Evolutionary conservation across 2,329 filamentous ascomycete species (phyloP).

Genomic region (Westerdykella ornata): DNA sequence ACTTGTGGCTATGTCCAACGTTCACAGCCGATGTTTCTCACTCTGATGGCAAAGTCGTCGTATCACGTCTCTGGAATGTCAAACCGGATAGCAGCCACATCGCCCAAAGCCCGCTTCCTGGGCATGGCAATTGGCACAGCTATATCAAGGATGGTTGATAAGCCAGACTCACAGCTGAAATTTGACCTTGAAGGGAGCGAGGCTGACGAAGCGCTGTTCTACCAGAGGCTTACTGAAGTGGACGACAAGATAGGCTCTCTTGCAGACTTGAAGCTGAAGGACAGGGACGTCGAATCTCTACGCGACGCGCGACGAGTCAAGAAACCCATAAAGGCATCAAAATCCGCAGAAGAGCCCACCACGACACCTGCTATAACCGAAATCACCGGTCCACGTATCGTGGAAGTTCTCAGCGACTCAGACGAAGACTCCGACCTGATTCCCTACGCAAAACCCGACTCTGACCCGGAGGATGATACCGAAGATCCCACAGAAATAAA

Average conservation of each 20-base stretch:
- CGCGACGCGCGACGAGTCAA: not conserved
- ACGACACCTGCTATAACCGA: slow-evolving; percentile 12
- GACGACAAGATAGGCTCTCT: slow-evolving; percentile 56
- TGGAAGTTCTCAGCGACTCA: slow-evolving; percentile 48
- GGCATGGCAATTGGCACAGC: slow-evolving; percentile 83
- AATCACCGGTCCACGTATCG: slow-evolving; percentile 40
- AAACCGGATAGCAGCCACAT: slow-evolving; percentile 73
- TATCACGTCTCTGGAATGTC: slow-evolving; percentile 73
- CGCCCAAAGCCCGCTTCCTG: slow-evolving; percentile 67
- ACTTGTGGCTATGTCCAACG: slow-evolving; percentile 69
- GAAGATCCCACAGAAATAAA: slow-evolving; percentile 85
- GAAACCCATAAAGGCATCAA: slow-evolving; percentile 13
- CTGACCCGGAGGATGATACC: slow-evolving; percentile 84
- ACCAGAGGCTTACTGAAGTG: slow-evolving; percentile 58
- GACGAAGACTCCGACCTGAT: slow-evolving; percentile 58
- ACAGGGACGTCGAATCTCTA: not conserved
- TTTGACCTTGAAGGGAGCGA: slow-evolving; percentile 79
- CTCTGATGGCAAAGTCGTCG: slow-evolving; percentile 63
- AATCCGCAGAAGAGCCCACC: not conserved
- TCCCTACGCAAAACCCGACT: slow-evolving; percentile 78
- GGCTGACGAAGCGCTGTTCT: slow-evolving; percentile 66
- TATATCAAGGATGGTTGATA: slow-evolving; percentile 58
- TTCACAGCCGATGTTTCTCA: slow-evolving; percentile 58
- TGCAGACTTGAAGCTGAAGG: not conserved
- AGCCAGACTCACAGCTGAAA: slow-evolving; percentile 63